Conservation (phyloP, 805 yeast species). For the Isabelozyma rhagii region DNA sequence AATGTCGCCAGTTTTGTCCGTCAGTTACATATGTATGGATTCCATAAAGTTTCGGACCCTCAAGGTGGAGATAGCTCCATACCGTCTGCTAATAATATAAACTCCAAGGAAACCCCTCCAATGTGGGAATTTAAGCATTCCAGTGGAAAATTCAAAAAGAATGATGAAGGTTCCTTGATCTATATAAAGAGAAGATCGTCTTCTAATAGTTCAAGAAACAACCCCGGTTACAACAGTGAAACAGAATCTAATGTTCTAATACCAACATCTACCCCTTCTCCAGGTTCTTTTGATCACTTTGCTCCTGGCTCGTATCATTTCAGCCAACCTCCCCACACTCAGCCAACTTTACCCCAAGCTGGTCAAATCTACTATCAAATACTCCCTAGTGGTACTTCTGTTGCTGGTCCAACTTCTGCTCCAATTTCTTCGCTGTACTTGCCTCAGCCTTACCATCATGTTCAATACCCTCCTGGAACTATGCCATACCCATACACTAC, state of each 20-base stretch:
- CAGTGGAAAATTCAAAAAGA: slow-evolving; percentile 47
- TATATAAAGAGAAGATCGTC: slow-evolving; percentile 49
- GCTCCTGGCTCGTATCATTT: slow-evolving; percentile 4
- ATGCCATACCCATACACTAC: background rate
- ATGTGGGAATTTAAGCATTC: slow-evolving; percentile 59
- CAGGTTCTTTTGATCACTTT: slow-evolving; percentile 6
- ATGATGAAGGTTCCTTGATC: slow-evolving; percentile 42
- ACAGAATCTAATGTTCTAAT: slow-evolving; percentile 2
- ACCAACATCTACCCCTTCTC: slow-evolving; percentile 9
- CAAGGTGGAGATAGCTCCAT: background rate
- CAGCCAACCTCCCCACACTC: slow-evolving; percentile 3
- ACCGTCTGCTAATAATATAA: background rate
- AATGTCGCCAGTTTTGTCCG: slow-evolving; percentile 91
- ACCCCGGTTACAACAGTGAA: background rate
- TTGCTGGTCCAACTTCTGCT: background rate
- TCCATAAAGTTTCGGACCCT: slow-evolving; percentile 72
- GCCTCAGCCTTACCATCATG: slow-evolving; percentile 1
- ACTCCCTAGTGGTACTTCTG: slow-evolving; percentile 1
- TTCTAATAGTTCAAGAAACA: slow-evolving; percentile 23
- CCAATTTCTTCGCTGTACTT: slow-evolving; percentile 6
- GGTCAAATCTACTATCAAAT: background rate
- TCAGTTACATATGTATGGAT: slow-evolving; percentile 94
- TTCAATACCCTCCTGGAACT: slow-evolving; percentile 1
- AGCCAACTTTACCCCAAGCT: slow-evolving; percentile 1
- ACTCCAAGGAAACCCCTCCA: slow-evolving; percentile 22